Evolutionary conservation across 805 yeast genomes (phyloP).

Genomic region (Starmerella asiatica): DNA sequence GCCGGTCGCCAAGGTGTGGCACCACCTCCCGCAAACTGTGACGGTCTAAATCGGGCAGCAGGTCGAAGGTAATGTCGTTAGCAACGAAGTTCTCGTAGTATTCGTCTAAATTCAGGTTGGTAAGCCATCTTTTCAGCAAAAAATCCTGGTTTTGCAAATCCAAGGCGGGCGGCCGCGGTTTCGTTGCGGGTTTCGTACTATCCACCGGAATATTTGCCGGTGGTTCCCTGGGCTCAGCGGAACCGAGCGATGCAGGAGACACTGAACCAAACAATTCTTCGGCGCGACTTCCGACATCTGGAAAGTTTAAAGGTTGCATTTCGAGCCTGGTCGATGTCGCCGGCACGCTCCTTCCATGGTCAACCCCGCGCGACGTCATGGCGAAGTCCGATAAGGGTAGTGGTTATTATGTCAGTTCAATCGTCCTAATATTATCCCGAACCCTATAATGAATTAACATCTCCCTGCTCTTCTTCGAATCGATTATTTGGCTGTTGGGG

Average conservation of each 20-base stretch:
- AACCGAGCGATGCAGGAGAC: background rate
- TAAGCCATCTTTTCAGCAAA: conserved; percentile 4
- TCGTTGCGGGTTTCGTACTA: background rate
- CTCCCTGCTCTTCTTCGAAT: too few relatives aligned
- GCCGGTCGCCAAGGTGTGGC: conserved; percentile 67
- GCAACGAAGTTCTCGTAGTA: conserved; percentile 25
- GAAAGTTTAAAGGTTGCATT: background rate
- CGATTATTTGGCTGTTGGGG: too few relatives aligned
- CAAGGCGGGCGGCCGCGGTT: background rate
- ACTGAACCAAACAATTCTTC: background rate
- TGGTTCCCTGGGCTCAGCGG: too few relatives aligned
- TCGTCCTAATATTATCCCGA: too few relatives aligned
- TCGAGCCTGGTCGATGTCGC: background rate
- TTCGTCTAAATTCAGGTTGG: conserved; percentile 11
- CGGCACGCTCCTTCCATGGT: too few relatives aligned
- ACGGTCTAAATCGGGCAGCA: conserved; percentile 48
- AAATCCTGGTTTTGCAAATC: background rate
- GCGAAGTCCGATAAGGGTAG: too few relatives aligned
- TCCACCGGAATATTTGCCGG: background rate
- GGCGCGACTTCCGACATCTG: background rate
- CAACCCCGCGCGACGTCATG: too few relatives aligned
- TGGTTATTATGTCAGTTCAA: too few relatives aligned
- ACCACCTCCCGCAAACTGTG: conserved; percentile 59
- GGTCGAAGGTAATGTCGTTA: conserved; percentile 43
- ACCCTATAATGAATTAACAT: too few relatives aligned